A percentile compares a stretch with the other conserved stretches of the same genome.
Conservation (phyloP, 2,329 filamentous ascomycete genomes). For the Dothideomycetidae sp. region DNA sequence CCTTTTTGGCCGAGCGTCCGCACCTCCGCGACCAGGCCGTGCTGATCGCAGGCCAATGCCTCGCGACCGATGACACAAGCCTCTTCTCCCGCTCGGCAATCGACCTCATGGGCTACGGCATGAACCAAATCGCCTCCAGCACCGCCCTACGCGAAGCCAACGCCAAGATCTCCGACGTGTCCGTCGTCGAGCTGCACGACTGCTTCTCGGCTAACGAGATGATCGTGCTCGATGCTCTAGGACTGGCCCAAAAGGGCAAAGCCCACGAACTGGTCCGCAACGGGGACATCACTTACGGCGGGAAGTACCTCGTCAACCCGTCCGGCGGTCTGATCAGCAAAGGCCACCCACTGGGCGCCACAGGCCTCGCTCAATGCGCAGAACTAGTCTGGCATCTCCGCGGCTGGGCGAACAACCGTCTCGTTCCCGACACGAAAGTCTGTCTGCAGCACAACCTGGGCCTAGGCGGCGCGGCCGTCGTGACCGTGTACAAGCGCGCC, state of each 20-base stretch:
- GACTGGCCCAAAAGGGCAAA: conserved; percentile 60
- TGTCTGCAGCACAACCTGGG: conserved; percentile 89
- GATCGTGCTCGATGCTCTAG: conserved; percentile 75
- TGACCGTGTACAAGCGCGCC: conserved; percentile 74
- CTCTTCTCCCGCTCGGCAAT: conserved; percentile 72
- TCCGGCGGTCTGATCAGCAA: conserved; percentile 92
- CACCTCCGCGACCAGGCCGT: conserved; percentile 73
- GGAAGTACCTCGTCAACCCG: conserved; percentile 72
- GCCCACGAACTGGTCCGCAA: conserved; percentile 79
- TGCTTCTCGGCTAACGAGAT: conserved; percentile 96
- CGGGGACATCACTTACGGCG: conserved; percentile 85
- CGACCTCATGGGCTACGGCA: conserved; percentile 78
- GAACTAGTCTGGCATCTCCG: conserved; percentile 91
- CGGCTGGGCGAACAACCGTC: conserved; percentile 88
- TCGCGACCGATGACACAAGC: conserved; percentile 69
- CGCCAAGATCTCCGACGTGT: conserved; percentile 50
- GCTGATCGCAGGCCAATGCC: conserved; percentile 70
- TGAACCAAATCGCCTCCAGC: conserved; percentile 58
- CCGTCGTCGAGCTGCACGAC: conserved; percentile 87
- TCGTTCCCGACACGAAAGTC: conserved; percentile 51
- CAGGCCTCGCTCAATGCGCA: conserved; percentile 87
- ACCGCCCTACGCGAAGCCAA: conserved; percentile 62
- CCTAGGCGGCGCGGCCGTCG: conserved; percentile 77
- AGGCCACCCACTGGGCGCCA: conserved; percentile 86
- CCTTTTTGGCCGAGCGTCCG: conserved; percentile 72